Conservation (phyloP, 1,139 yeast genomes). For the Suhomyces bribrorum region DNA sequence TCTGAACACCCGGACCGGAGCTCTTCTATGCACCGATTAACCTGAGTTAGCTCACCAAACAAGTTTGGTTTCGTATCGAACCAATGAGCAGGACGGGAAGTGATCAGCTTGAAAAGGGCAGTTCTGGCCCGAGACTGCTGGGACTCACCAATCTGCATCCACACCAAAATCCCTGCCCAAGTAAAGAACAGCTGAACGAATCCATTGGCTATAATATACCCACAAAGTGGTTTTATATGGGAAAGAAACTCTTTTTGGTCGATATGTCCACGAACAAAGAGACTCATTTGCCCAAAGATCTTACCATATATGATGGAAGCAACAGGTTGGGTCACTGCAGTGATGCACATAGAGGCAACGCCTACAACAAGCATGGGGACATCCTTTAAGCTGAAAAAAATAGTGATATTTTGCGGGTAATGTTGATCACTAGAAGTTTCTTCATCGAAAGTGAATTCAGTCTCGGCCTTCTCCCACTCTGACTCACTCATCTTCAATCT, state of each 20-base stretch:
- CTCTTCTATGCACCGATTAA: slow-evolving; percentile 79
- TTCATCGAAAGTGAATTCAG: slow-evolving; percentile 1
- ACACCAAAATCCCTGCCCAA: slow-evolving; percentile 58
- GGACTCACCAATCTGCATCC: slow-evolving; percentile 74
- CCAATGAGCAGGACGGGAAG: slow-evolving; percentile 51
- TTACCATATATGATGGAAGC: slow-evolving; percentile 68
- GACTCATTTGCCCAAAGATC: slow-evolving; percentile 55
- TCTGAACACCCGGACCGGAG: slow-evolving; percentile 70
- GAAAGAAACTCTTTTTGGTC: slow-evolving; percentile 37
- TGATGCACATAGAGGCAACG: slow-evolving; percentile 26
- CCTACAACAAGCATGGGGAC: slow-evolving; percentile 25
- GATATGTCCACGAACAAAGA: slow-evolving; percentile 32
- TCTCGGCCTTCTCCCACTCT: background rate
- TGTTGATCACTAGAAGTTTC: background rate
- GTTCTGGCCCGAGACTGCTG: slow-evolving; percentile 63
- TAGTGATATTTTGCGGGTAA: slow-evolving; percentile 21
- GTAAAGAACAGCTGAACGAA: slow-evolving; percentile 49
- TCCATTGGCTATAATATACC: slow-evolving; percentile 60
- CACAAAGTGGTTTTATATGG: slow-evolving; percentile 50
- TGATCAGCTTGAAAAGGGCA: slow-evolving; percentile 37
- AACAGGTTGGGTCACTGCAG: slow-evolving; percentile 61
- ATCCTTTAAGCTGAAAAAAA: slow-evolving; percentile 29
- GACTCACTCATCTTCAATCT: background rate
- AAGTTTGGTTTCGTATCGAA: slow-evolving; percentile 56
- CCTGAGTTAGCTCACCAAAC: slow-evolving; percentile 64